phyloP scores from a whole-genome alignment of 805 yeast species.

The Brettanomyces bruxellensis region DNA sequence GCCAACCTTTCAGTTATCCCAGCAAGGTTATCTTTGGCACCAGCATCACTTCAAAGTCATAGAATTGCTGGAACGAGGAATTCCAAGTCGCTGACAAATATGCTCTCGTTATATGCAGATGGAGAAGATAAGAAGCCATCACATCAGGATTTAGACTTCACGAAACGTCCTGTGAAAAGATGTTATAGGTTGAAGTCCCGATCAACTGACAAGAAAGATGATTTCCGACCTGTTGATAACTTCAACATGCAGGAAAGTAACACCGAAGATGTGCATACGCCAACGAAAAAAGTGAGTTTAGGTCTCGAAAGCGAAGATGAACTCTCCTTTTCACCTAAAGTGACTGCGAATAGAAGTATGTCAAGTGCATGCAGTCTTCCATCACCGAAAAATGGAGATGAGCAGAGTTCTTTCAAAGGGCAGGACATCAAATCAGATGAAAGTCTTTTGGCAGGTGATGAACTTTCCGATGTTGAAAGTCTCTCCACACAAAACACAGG shows the following conservation, averaged over 20 bases:
- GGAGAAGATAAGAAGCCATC: neutral
- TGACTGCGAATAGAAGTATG: neutral
- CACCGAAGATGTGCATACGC: too few relatives aligned
- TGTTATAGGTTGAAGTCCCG: neutral
- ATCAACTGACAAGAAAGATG: too few relatives aligned
- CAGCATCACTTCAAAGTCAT: neutral
- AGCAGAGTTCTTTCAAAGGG: too few relatives aligned
- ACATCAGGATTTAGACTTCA: neutral
- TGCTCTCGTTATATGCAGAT: constrained; percentile 1
- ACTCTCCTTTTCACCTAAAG: neutral
- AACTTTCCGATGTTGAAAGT: neutral
- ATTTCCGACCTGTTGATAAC: too few relatives aligned
- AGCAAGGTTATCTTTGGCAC: neutral
- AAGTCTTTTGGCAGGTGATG: neutral
- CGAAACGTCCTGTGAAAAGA: constrained; percentile 3
- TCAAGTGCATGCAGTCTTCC: neutral
- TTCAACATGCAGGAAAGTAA: too few relatives aligned
- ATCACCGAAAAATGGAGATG: too few relatives aligned
- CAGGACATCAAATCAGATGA: too few relatives aligned
- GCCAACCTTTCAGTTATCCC: neutral
- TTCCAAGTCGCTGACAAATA: constrained; percentile 4
- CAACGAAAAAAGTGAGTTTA: neutral
- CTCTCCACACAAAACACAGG: neutral
- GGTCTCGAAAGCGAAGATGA: neutral
- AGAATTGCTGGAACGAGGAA: constrained; percentile 12